phyloP scores from a whole-genome alignment of 163 green algal genomes.

The Scenedesmus sp. region DNA sequence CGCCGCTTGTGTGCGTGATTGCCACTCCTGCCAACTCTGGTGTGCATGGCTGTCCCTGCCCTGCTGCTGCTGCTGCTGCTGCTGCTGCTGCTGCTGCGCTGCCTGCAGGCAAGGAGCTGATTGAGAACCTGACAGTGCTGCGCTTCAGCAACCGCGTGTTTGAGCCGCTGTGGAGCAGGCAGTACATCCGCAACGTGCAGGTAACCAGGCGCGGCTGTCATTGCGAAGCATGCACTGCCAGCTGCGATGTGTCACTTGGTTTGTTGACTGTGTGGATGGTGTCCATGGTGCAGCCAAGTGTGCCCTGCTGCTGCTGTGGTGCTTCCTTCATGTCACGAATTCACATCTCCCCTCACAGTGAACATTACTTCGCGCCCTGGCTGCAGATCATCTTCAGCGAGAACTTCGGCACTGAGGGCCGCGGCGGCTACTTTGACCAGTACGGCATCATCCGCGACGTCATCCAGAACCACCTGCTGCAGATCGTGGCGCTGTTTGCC shows the following conservation, averaged over 20 bases:
- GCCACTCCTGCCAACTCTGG: neutral
- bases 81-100: neutral
- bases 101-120: constrained; percentile 90
- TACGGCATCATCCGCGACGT: constrained; percentile 99
- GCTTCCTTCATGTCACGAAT: neutral
- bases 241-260: neutral
- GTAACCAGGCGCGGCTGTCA: constrained; percentile 19
- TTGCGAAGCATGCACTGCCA: neutral
- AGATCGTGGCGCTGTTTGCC: constrained; percentile 97
- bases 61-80: neutral
- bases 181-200: constrained; percentile 98
- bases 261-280: neutral
- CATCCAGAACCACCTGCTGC: constrained; percentile 99
- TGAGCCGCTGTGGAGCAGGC: constrained; percentile 96
- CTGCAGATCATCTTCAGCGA: constrained; percentile 98
- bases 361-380: neutral
- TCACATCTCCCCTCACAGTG: neutral
- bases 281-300: neutral
- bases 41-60: neutral
- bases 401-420: constrained; percentile 95
- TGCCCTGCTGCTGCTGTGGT: neutral
- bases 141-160: constrained; percentile 99
- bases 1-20: neutral
- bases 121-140: constrained; percentile 96
- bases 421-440: constrained; percentile 98